Base-by-base conservation (phyloP, 257 asterid genomes). In the Capsicum chinense region DNA sequence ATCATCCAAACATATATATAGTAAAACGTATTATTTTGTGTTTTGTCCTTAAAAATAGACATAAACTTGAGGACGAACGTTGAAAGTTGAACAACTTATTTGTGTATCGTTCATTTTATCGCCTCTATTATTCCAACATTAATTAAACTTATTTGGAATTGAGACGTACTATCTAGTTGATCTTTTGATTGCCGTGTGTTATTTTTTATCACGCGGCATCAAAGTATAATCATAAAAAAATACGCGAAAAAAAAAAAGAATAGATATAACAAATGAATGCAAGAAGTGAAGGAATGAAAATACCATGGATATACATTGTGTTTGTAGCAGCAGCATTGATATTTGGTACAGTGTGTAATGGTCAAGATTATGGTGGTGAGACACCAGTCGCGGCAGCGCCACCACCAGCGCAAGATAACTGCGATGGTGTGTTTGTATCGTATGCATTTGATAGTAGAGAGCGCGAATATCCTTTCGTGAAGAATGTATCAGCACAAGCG, bases 401-500 rank as follows among this genome's bases (percentile, higher is more conserved):
- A 7, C 91, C 91, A 9, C 85, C 85, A 4, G 97, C 88, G 63
- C 85, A 89, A 9, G 92, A 88, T 6, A 80, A 80, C 13, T 97
- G 99, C 88, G 85, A 92, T 26, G 99, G 99, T 0, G 84, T 94
- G 16, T 94, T 90, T 82, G 57, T 93, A 4, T 80, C 97, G 2
- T 97, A 97, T 86, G 67, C 58, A 4, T 94, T 92, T 85, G 83
- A 81, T 76, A 97, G 95, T 1, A 89, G 97, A 1, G 97, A 97
- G 73, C 92, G 91, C 83, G 88, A 90, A 44, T 94, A 92, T 48
- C 98, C 99, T 0, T 70, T 84, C 0, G 93, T 97, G 64, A 97
- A 91, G 83, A 97, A 94, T 80, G 94, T 90, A 26, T 71, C 98
- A 0, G 98, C 95, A 1, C 98, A 97, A 88, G 91, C 99, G 1